A percentile compares a stretch with the other conserved stretches of the same genome.
Conservation (phyloP, 2,329 filamentous ascomycete species). For the Penicillium sp. region DNA sequence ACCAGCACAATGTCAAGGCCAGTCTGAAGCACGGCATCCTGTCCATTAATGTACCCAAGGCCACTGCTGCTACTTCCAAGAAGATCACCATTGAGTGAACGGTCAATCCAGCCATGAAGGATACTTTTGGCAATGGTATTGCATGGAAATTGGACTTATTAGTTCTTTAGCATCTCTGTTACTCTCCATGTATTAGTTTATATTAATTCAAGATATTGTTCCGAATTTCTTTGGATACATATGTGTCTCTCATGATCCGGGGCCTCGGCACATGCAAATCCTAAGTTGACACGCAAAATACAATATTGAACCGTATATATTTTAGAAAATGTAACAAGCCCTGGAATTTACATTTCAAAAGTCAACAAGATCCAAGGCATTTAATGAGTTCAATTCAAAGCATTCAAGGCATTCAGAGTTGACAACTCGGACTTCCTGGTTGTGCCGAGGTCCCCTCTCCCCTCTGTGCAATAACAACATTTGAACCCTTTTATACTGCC, state of each 20-base stretch:
- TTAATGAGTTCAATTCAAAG: no score
- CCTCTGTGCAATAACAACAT: background rate
- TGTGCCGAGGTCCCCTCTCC: slow-evolving; percentile 8
- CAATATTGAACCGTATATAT: background rate
- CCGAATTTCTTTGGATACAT: no score
- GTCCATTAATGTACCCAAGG: slow-evolving; percentile 57
- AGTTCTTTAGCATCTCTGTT: background rate
- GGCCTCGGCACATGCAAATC: slow-evolving; percentile 15
- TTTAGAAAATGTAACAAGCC: no score
- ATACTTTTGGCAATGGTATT: background rate
- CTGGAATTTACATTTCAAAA: no score
- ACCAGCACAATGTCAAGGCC: slow-evolving; percentile 61
- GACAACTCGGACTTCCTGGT: background rate
- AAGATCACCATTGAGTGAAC: slow-evolving; percentile 57
- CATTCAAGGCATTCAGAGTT: background rate
- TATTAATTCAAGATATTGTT: background rate
- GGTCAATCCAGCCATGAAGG: background rate
- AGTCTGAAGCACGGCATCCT: slow-evolving; percentile 60
- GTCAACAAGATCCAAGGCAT: background rate
- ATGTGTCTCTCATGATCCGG: background rate
- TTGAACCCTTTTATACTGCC: slow-evolving; percentile 1
- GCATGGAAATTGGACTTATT: background rate
- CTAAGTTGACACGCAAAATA: background rate
- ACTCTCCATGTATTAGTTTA: background rate
- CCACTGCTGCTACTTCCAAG: slow-evolving; percentile 45